phyloP scores from a whole-genome alignment of 2,329 filamentous ascomycete species.

The Helotiales sp. region DNA sequence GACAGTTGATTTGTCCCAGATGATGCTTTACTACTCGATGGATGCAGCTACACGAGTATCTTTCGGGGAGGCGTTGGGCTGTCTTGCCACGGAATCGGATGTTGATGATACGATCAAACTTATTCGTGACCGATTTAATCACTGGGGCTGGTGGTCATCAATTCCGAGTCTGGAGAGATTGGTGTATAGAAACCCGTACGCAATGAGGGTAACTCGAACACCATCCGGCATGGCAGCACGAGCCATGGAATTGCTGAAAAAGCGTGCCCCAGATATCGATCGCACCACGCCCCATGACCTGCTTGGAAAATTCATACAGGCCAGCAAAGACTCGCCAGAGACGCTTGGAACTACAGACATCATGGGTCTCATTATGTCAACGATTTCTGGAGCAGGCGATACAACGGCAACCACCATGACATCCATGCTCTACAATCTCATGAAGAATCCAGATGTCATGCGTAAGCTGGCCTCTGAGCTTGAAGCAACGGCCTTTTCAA shows the following conservation, averaged over 20 bases:
- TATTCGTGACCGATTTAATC: conserved; percentile 4
- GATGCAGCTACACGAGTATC: conserved; percentile 5
- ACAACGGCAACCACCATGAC: conserved; percentile 39
- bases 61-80: conserved; percentile 12
- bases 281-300: neutral
- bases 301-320: conserved; percentile 3
- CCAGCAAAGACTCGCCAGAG: neutral
- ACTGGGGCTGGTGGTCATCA: conserved; percentile 8
- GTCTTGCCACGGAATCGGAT: conserved; percentile 5
- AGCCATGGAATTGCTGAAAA: neutral
- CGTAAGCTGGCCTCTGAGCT: conserved; percentile 39
- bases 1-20: conserved; percentile 1
- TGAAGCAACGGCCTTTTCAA: neutral
- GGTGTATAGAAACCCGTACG: conserved; percentile 1
- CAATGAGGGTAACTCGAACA: conserved; percentile 3
- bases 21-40: conserved; percentile 10
- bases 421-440: conserved; percentile 34
- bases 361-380: conserved; percentile 2
- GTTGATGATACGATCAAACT: conserved; percentile 8
- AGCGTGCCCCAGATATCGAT: neutral
- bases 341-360: conserved; percentile 1
- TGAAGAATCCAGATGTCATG: conserved; percentile 32
- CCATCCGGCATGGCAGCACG: conserved; percentile 4
- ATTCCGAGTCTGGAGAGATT: conserved; percentile 6
- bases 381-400: conserved; percentile 26